These are phyloP conservation scores for Saksenaea oblongispora DNA, from an alignment of 371 early-diverging fungal genomes.

Conservation along the genomic window DNA sequence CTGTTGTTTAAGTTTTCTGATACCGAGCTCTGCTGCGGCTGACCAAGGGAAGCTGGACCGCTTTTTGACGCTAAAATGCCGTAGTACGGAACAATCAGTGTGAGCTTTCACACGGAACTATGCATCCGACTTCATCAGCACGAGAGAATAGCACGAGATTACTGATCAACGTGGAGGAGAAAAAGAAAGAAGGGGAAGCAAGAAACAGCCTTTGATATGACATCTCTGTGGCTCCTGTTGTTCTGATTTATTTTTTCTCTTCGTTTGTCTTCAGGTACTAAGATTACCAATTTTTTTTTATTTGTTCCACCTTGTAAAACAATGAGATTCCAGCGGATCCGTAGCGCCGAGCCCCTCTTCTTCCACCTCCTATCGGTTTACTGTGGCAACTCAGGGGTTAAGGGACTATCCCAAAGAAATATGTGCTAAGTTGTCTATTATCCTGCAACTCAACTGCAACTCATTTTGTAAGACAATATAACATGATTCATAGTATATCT, in stretches of 20 bases:
- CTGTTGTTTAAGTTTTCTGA: neutral
- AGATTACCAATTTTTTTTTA: neutral
- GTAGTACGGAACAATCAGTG: neutral
- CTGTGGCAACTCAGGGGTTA: slow-evolving; percentile 2
- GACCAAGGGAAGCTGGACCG: neutral
- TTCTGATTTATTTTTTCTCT: too few species aligned
- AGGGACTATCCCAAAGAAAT: neutral
- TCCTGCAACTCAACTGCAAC: neutral
- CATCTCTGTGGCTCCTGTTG: neutral
- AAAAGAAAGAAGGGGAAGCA: neutral
- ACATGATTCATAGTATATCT: neutral
- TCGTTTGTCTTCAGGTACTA: too few species aligned
- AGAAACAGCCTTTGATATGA: neutral
- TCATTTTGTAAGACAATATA: neutral
- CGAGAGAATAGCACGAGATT: slow-evolving; percentile 1
- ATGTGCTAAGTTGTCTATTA: neutral
- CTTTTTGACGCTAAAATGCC: slow-evolving; percentile 1
- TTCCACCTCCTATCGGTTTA: neutral
- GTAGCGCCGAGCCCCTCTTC: neutral
- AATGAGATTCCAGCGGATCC: slow-evolving; percentile 1
- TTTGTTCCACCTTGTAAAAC: slow-evolving; percentile 2
- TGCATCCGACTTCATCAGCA: neutral
- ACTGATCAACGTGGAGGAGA: neutral
- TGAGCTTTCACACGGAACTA: neutral
- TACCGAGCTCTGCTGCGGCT: neutral